A percentile compares a stretch with the other conserved stretches of the same genome.
Evolutionary conservation across 2,329 filamentous ascomycete genomes (phyloP).

Genomic region (Thielaviopsis ethacetica): DNA sequence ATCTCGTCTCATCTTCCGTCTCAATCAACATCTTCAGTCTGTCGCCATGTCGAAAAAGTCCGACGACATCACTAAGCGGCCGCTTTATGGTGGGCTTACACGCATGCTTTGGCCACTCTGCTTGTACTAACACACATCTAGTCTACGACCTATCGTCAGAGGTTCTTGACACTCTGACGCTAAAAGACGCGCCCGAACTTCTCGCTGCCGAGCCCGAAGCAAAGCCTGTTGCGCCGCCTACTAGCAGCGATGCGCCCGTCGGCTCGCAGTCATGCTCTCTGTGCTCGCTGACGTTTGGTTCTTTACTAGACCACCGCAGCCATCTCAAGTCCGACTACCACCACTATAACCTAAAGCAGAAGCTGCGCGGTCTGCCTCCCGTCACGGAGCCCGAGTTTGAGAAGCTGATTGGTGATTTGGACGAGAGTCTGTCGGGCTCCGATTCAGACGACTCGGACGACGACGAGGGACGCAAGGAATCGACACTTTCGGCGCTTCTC

Average conservation of each 20-base stretch:
- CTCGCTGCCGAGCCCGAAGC: constrained; percentile 15
- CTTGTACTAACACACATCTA: constrained; percentile 19
- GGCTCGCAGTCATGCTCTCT: constrained; percentile 65
- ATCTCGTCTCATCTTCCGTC: not conserved
- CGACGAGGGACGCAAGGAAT: constrained; percentile 41
- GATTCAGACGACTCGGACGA: constrained; percentile 47
- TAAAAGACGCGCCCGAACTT: constrained; percentile 20
- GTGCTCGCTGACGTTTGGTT: constrained; percentile 56
- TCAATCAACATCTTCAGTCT: not conserved
- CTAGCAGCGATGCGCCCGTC: constrained; percentile 26
- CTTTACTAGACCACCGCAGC: constrained; percentile 62
- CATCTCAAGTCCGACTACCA: constrained; percentile 87
- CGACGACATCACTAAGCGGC: constrained; percentile 5
- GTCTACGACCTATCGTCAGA: constrained; percentile 71
- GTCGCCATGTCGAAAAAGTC: constrained; percentile 2
- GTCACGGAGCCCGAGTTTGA: constrained; percentile 77
- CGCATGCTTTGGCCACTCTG: too few relatives aligned
- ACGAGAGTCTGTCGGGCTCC: constrained; percentile 79
- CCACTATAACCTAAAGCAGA: constrained; percentile 87
- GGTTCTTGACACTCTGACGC: constrained; percentile 50
- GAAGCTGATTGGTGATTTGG: constrained; percentile 60
- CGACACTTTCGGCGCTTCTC: constrained; percentile 57
- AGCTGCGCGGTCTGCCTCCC: constrained; percentile 53
- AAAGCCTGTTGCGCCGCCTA: constrained; percentile 16
- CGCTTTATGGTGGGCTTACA: constrained; percentile 6